Base-by-base conservation (phyloP, 495 filamentous ascomycete species). In the Lophiostoma macrostomum region DNA sequence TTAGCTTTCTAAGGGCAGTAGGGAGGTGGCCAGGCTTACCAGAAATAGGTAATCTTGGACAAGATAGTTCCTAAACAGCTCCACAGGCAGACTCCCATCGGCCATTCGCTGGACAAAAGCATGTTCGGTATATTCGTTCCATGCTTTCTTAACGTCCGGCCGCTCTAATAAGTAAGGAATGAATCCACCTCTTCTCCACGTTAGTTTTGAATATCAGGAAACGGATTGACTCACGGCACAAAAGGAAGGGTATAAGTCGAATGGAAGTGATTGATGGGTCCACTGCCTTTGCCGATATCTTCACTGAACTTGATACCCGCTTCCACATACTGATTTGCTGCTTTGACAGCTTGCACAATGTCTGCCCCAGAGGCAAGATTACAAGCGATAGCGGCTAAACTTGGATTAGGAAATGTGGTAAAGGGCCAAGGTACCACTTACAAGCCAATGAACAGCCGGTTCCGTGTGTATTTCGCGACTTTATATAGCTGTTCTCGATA, bases 381-480 rank as follows among this genome's bases (percentile, higher is more conserved):
- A 14, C 83, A 89, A 10, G 91, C 88, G 65, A 97, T 95, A 7
- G 91, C 89, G 38, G 90, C 83, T 87, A 30, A 25, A 7, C n/a
- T 4, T 8, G 24, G n/a, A 25, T 56, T 25, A 56, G 47, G 35
- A 18, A 1, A 20, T 39, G 14, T 32, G 2, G 10, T n/a, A 19
- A 11, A 19, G 18, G 13, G 18, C 5, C n/a, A 29, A 40, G 19
- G 28, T 10, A 18, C 18, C 3, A 69, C 80, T 71, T 65, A 84
- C 85, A 96, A 44, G 93, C 93, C 46, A 98, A 79, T 12, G 90
- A 93, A 63, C 93, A 98, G 16, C 93, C 93, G 5, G 93, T 98
- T 2, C 93, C 93, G 69, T 98, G 93, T 2, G 93, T 98, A 56
- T 93, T 90, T 53, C 75, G 85, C 4, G 84, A 85, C 2, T 76